Conservation (phyloP, 495 filamentous ascomycete genomes). For the Cercophora scortea region DNA sequence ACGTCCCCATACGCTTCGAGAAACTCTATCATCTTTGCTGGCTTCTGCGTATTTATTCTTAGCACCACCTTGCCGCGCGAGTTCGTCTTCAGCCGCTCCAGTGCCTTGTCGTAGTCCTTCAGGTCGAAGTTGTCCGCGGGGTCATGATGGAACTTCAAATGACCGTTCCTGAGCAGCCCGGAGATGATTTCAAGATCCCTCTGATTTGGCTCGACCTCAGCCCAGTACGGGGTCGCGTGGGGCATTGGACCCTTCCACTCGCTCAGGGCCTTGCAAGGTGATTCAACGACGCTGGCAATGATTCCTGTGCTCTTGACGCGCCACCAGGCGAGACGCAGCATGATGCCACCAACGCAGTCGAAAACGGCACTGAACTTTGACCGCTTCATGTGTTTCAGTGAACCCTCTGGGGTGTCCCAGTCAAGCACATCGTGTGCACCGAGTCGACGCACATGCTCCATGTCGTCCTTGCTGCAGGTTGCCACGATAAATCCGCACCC, state of each 20-base stretch:
- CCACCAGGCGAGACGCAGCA: background rate
- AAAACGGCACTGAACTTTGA: background rate
- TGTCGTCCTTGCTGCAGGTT: too few relatives aligned
- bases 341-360: background rate
- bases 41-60: background rate
- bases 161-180: background rate
- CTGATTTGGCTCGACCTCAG: background rate
- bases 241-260: background rate
- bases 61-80: background rate
- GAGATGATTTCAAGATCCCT: background rate
- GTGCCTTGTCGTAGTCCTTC: background rate
- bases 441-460: too few relatives aligned
- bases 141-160: background rate
- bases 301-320: background rate
- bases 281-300: background rate
- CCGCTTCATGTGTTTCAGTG: background rate
- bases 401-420: background rate
- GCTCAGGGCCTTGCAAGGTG: background rate
- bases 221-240: background rate
- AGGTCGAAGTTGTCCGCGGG: background rate
- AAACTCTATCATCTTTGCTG: background rate
- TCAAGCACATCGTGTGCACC: background rate
- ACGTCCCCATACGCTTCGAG: background rate
- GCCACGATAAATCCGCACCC: too few relatives aligned
- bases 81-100: background rate